Percentiles rank a stretch among this genome's conserved stretches.
Evolutionary conservation across 1,284 basidiomycete genomes (phyloP).

Genomic region (Tranzscheliella williamsii): DNA sequence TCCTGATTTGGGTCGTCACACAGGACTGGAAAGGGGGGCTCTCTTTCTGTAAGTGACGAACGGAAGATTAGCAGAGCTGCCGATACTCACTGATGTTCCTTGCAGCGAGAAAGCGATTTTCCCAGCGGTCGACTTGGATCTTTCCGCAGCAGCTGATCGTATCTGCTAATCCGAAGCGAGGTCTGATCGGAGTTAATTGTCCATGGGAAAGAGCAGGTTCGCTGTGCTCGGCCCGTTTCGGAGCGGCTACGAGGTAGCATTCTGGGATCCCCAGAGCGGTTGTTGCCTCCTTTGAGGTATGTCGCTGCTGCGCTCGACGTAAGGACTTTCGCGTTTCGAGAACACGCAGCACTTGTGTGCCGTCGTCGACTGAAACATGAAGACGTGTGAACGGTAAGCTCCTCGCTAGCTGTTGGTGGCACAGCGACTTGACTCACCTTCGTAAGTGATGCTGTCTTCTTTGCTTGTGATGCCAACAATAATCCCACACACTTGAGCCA

Average conservation of each 20-base stretch:
- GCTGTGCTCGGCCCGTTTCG: not conserved
- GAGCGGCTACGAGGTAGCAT: slow-evolving; percentile 27
- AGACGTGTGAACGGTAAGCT: not conserved
- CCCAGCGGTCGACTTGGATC: slow-evolving; percentile 15
- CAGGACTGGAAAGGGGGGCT: not conserved
- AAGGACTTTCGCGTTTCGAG: slow-evolving; percentile 20
- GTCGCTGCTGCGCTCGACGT: not conserved
- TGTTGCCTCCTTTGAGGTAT: not conserved
- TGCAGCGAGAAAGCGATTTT: too few species aligned
- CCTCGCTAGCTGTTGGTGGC: too few species aligned
- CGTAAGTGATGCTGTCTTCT: slow-evolving; percentile 28
- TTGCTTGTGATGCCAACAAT: slow-evolving; percentile 29
- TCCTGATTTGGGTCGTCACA: slow-evolving; percentile 23
- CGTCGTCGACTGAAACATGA: slow-evolving; percentile 28
- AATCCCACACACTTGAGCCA: slow-evolving; percentile 30
- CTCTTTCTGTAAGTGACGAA: not conserved
- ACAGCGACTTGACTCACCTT: slow-evolving; percentile 5
- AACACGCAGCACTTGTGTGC: slow-evolving; percentile 30
- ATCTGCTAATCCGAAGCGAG: slow-evolving; percentile 17
- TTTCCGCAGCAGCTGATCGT: slow-evolving; percentile 14
- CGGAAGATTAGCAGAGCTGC: not conserved
- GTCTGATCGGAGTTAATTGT: slow-evolving; percentile 6
- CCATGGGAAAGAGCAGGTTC: too few species aligned
- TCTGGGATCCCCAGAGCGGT: slow-evolving; percentile 14
- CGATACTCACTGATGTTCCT: too few species aligned